phyloP scores from a whole-genome alignment of 2,329 filamentous ascomycete genomes.

The Colletotrichum sojae region DNA sequence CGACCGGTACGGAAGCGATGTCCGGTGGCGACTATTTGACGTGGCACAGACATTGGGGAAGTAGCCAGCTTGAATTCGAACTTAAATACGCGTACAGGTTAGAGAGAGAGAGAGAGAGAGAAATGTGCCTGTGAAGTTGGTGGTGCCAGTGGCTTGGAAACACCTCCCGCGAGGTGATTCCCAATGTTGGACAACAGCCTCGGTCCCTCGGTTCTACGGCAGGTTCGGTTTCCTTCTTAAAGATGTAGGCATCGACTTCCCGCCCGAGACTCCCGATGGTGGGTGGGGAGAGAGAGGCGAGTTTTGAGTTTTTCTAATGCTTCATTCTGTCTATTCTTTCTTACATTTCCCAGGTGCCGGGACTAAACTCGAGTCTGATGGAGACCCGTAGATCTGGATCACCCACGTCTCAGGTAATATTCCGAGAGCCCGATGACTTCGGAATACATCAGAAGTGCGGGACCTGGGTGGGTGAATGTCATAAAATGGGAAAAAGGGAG shows the following conservation, averaged over 20 bases:
- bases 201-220: too few species aligned
- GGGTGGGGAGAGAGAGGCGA: background rate
- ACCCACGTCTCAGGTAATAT: too few species aligned
- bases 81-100: background rate
- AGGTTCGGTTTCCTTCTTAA: background rate
- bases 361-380: background rate
- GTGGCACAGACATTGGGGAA: too few species aligned
- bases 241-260: background rate
- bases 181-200: background rate
- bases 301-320: background rate
- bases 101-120: background rate
- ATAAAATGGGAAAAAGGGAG: background rate
- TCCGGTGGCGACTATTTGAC: too few species aligned
- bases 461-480: background rate
- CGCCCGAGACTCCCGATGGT: background rate
- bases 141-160: background rate
- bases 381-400: conserved; percentile 2
- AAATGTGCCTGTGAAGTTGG: background rate
- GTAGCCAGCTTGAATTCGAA: too few species aligned
- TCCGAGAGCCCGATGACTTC: too few species aligned
- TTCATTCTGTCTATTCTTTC: background rate
- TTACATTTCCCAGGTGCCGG: background rate
- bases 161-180: background rate
- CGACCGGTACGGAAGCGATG: too few species aligned
- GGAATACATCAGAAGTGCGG: background rate